Evolutionary conservation across 2,329 filamentous ascomycete genomes (phyloP), one percentile per base, ranked within the genome.

Genomic region (Xylaria sp.): DNA sequence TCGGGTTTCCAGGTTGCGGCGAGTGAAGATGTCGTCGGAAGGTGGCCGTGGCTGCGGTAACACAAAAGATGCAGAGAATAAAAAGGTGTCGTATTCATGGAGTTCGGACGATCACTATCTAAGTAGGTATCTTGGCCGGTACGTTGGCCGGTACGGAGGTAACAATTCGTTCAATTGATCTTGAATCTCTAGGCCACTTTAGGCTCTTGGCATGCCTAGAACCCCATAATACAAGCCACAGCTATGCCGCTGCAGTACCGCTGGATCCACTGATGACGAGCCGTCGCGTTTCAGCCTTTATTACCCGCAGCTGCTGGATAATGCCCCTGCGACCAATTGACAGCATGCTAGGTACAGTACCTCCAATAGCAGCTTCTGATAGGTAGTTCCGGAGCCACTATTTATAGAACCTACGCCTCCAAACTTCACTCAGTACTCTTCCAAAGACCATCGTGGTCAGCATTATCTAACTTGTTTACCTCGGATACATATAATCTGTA

Each of bases 51-150:
- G 48, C 27, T 9, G 50, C 35, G 51, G 54, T 48, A 50, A 42
- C 53, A 65, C 61, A 40, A 27, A 54, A 42, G 40, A 67, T 47
- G 57, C 37, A 61, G 48, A 58, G 57, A 60, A 60, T 63, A 67
- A 71, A 74, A 75, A 76, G 72, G 74, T 75, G 73, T 76, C 70
- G 74, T 71, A 67, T 75, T 74, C 69, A 66, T 61, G 63, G 62
- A 68, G 69, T 69, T 63, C 67, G 65, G 73, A 68, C 29, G 63
- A 67, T 68, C 69, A 16, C 42, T 70, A 60, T 64, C 55, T 54
- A 32, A 21, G n/a, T 47, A 44, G 18, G 40, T 44, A 18, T 27
- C 64, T 57, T 51, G 48, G 40, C 58, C 53, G n/a, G 37, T 59
- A 66, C 53, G 23, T 18, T 21, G 23, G 8, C n/a, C n/a, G n/a